Base-by-base conservation (phyloP, 495 filamentous ascomycete genomes). In the Neurospora intermedia region DNA sequence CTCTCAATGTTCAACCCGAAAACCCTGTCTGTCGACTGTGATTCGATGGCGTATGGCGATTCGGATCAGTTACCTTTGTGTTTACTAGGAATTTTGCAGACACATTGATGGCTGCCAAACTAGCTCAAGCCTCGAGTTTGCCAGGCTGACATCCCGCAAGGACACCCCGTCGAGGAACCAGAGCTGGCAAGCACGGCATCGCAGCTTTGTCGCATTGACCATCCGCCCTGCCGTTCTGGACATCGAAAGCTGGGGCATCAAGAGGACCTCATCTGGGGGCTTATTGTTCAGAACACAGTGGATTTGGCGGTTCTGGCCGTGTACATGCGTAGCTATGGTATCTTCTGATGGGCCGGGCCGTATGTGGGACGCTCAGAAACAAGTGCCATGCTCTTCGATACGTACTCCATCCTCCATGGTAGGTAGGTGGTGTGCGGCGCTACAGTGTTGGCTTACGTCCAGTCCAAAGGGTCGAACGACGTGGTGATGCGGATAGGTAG, bases 91-190 rank as follows among this genome's bases (percentile, higher is more conserved):
- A 35, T 31, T 31, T 62, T 62, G 54, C 54, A 62, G 54, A 62
- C 54, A 62, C 54, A 62, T 62, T 23, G 23, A 62, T 62, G 23
- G 23, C 31, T 38, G 54, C 7, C 40, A 31, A 59, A 71, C 46
- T 71, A 76, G 75, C 59, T 69, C 74, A 73, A 77, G 23, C 54
- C 54, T 66, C 15, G 27, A 66, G 75, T 72, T 74, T 75, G 75
- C 54, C 27, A n/a, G 70, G 71, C 23, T 73, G 73, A 69, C 72
- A 72, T 35, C 40, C 59, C 59, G 35, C 54, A 66, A 66, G 54
- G 54, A 66, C 54, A 66, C 54, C 54, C 54, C 54, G 54, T 66
- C 54, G 23, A 66, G 27, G 31, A 35, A 35, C 13, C 16, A 27
- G 13, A 35, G 13, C 54, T 66, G 54, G 27, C 54, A 66, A 66